Evolutionary conservation across 495 filamentous ascomycete genomes (phyloP), one percentile per base, ranked within the genome.

Genomic region (Aspergillus kassunensis): DNA sequence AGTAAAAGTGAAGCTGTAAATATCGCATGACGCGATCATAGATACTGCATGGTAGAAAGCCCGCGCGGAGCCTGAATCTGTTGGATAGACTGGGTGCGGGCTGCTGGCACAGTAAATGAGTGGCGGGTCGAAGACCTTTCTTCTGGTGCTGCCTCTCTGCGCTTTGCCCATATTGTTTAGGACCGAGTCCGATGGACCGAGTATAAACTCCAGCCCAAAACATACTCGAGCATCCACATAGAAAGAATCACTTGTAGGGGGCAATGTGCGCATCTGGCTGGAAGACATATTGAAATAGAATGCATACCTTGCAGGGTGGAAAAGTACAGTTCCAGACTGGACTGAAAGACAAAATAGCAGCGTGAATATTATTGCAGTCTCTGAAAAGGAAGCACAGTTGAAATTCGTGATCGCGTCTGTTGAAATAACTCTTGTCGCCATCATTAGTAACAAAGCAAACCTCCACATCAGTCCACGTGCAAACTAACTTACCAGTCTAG

Each of bases 381-480:
- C 52, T 21, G 15, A 8, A 43, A 30, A 57, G 29, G 33, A 60
- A 59, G 33, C 51, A 46, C 45, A 54, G 46, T 31, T 35, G 55
- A 49, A 49, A 43, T 50, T 64, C 61, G 61, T 64, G 54, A 59
- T 64, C 56, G 61, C 58, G 56, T 64, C 61, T 64, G 51, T 49
- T n/a, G 23, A 43, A 27, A 42, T 21, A 30, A 39, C 16, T 23
- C 33, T 12, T 46, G 37, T 37, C 47, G 29, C 15, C 20, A 21
- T 18, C 20, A 21, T 55, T 43, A 57, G 51, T 40, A 27, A 48
- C 25, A 27, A 30, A 16, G 15, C 18, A 23, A 33, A 12, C 19
- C 39, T 51, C 30, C 47, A 41, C 35, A 53, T 37, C 19, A 51
- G 34, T 34, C n/a, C n/a, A n/a, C n/a, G n/a, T n/a, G n/a, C n/a